phyloP scores from a whole-genome alignment of 2,329 filamentous ascomycete species.

The Penicillium sp. region DNA sequence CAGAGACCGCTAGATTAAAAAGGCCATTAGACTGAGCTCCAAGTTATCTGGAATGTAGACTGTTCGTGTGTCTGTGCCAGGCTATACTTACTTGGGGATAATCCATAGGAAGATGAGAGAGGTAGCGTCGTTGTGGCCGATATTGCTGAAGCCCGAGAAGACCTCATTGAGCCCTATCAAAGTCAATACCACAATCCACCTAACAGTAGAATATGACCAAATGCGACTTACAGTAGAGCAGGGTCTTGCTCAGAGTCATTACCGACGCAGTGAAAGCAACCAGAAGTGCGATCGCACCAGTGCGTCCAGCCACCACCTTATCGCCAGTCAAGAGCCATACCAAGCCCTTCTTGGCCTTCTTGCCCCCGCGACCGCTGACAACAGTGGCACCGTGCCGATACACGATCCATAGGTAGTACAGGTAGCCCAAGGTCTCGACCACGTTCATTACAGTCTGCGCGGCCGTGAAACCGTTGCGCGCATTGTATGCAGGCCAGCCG shows the following conservation, averaged over 20 bases:
- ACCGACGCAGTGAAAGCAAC: conserved; percentile 61
- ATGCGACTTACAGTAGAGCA: conserved; percentile 60
- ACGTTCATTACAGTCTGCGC: conserved; percentile 72
- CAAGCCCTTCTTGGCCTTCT: conserved; percentile 36
- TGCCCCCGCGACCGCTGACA: conserved; percentile 27
- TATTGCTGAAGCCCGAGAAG: conserved; percentile 61
- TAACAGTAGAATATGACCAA: not conserved
- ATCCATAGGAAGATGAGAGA: conserved; percentile 63
- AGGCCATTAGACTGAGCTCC: conserved; percentile 17
- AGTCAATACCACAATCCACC: conserved; percentile 1
- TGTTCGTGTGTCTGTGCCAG: not conserved
- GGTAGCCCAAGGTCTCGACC: conserved; percentile 68
- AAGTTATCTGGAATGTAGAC: not conserved
- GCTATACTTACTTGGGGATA: conserved; percentile 63
- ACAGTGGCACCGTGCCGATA: conserved; percentile 44
- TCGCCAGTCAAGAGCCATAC: conserved; percentile 51
- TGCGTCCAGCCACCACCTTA: conserved; percentile 54
- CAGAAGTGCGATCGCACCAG: conserved; percentile 58
- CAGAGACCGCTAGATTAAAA: conserved; percentile 58
- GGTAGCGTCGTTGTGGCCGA: conserved; percentile 61
- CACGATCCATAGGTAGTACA: conserved; percentile 61
- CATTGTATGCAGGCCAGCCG: conserved; percentile 71
- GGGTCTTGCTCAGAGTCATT: conserved; percentile 69
- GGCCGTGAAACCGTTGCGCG: conserved; percentile 71
- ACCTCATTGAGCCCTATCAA: conserved; percentile 59